A percentile compares a stretch with the other conserved stretches of the same genome.
These are phyloP conservation scores for Aspergillus panamensis DNA, from an alignment of 495 filamentous ascomycete species.

Conservation along the genomic window DNA sequence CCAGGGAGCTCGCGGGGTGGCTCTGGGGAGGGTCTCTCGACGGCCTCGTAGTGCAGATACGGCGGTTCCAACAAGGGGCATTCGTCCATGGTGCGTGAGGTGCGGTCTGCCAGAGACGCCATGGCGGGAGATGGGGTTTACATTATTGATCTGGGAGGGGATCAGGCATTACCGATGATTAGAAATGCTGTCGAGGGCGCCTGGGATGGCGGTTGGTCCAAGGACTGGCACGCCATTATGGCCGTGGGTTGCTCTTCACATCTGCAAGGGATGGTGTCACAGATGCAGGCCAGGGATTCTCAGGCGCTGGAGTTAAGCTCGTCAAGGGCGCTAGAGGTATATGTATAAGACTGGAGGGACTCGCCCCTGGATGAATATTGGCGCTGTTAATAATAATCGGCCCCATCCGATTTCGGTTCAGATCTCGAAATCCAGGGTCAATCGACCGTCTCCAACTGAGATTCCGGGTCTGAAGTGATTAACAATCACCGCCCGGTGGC, in stretches of 20 bases:
- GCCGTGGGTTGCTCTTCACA: slow-evolving; percentile 26
- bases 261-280: slow-evolving; percentile 1
- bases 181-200: slow-evolving; percentile 24
- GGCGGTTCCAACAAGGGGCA: slow-evolving; percentile 25
- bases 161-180: slow-evolving; percentile 17
- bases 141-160: not conserved
- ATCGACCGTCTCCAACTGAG: too few relatives aligned
- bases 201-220: slow-evolving; percentile 3
- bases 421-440: too few relatives aligned
- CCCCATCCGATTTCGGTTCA: too few relatives aligned
- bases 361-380: too few relatives aligned
- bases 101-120: not conserved
- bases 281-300: not conserved
- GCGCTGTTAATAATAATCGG: too few relatives aligned
- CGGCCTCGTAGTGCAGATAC: slow-evolving; percentile 3
- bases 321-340: too few relatives aligned
- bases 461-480: too few relatives aligned
- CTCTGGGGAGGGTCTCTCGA: not conserved
- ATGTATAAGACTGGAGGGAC: too few relatives aligned
- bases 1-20: not conserved
- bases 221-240: slow-evolving; percentile 33
- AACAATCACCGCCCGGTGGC: not conserved
- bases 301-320: too few relatives aligned
- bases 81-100: not conserved
- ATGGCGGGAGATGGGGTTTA: not conserved